Percentiles rank a stretch among this genome's conserved stretches.
phyloP scores from a whole-genome alignment of 2,329 filamentous ascomycete genomes.

The Emmonsiellopsis sp. region DNA sequence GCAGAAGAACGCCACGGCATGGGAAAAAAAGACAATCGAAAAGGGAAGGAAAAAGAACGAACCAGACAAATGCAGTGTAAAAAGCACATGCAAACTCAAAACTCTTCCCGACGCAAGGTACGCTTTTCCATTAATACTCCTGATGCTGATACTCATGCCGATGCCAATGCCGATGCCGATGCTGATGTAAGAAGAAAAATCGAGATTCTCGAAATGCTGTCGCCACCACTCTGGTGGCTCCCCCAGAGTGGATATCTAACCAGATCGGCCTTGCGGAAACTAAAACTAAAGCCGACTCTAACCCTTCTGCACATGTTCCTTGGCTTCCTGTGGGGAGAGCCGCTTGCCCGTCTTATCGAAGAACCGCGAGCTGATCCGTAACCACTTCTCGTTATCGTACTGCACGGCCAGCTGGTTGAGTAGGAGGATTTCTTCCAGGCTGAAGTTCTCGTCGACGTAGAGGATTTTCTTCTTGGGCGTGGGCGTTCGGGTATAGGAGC shows the following conservation, averaged over 20 bases:
- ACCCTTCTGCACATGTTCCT: conserved; percentile 11
- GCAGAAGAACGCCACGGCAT: background rate
- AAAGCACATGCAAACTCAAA: background rate
- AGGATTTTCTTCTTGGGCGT: conserved; percentile 8
- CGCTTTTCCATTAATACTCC: too few relatives aligned
- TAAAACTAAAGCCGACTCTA: background rate
- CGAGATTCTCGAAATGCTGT: too few relatives aligned
- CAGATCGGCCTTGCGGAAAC: background rate
- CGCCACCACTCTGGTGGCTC: too few relatives aligned
- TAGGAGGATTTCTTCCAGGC: conserved; percentile 20
- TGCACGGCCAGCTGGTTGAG: conserved; percentile 36
- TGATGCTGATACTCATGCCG: too few relatives aligned
- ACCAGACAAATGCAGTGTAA: background rate
- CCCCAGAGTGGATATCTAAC: too few relatives aligned
- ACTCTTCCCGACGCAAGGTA: too few relatives aligned
- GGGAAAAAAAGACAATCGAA: conserved; percentile 3
- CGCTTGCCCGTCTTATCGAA: conserved; percentile 41
- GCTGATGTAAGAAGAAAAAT: too few relatives aligned
- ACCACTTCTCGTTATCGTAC: conserved; percentile 38
- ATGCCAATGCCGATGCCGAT: too few relatives aligned
- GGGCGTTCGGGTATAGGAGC: background rate
- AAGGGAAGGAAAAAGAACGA: conserved; percentile 4
- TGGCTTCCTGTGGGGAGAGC: conserved; percentile 33
- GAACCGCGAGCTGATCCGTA: conserved; percentile 39
- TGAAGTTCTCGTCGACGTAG: conserved; percentile 20